Evolutionary conservation across 108 stramenopile genomes (phyloP).

Genomic region (Chaetoceros muelleri): DNA sequence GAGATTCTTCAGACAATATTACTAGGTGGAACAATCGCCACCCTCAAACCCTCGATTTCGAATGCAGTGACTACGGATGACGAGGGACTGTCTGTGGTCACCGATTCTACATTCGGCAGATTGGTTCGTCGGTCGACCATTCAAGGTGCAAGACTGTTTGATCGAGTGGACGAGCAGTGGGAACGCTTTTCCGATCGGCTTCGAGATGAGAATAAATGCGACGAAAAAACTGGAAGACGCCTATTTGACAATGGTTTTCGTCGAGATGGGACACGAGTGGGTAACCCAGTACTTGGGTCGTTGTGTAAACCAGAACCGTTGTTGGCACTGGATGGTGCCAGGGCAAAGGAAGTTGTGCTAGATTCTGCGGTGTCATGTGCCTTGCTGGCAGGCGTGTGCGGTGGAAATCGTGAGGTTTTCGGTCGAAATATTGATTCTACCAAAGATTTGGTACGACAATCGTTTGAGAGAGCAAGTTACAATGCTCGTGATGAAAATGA

Average conservation of each 20-base stretch:
- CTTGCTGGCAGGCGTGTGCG: slow-evolving; percentile 5
- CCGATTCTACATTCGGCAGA: slow-evolving; percentile 27
- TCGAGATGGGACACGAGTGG: slow-evolving; percentile 41
- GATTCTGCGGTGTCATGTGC: slow-evolving; percentile 16
- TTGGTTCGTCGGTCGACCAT: slow-evolving; percentile 27
- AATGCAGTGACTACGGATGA: neutral
- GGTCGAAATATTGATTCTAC: slow-evolving; percentile 18
- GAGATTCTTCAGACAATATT: too few relatives aligned
- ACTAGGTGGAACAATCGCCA: too few relatives aligned
- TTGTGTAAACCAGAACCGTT: slow-evolving; percentile 32
- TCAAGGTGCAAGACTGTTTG: slow-evolving; percentile 33
- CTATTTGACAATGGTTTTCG: slow-evolving; percentile 48
- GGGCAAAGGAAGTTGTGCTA: slow-evolving; percentile 14
- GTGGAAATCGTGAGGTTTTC: slow-evolving; percentile 8
- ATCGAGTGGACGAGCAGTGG: slow-evolving; percentile 38
- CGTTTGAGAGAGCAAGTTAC: slow-evolving; percentile 32
- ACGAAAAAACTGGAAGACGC: slow-evolving; percentile 28
- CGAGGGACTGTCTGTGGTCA: slow-evolving; percentile 33
- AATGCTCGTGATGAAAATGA: slow-evolving; percentile 18
- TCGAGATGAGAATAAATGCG: slow-evolving; percentile 43
- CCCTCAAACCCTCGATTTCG: neutral
- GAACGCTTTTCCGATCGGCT: slow-evolving; percentile 28
- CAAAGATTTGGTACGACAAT: slow-evolving; percentile 24
- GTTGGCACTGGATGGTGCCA: slow-evolving; percentile 12
- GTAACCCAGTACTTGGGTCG: slow-evolving; percentile 44